Evolutionary conservation across 2,329 filamentous ascomycete species (phyloP), one percentile per base, ranked within the genome.

Genomic region (Curvularia sp.): DNA sequence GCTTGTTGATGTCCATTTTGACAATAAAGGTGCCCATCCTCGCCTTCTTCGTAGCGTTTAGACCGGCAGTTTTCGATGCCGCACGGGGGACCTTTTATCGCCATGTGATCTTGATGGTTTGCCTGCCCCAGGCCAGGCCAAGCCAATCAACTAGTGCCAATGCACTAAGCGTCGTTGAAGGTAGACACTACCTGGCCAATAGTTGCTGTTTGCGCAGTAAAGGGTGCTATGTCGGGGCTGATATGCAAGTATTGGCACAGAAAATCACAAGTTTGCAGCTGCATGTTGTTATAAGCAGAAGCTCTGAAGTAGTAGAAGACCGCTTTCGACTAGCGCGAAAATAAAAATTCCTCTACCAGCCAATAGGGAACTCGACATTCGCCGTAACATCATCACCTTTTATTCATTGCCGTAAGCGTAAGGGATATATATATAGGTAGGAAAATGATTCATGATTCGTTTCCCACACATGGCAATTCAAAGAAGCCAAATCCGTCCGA

Each of bases 1-100:
- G 32, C 68, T 70, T 73, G 88, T 66, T 89, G 86, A 80, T 96
- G 92, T 30, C 92, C 92, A 65, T 91, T 88, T 63, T 89, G 83
- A 77, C 92, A 96, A 75, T 91, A 96, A 61, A 88, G 86, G 57
- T 89, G 84, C 3, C 92, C 91, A 76, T 90, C 90, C 75, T 90
- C 89, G 30, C 88, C 80, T 71, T 91, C 90, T 79, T 89, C 74
- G 42, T 77, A 78, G 36, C 74, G 92, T 61, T 85, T 84, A 41
- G 90, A 89, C 59, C 89, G 88, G 73, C 92, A 96, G 69, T 85
- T 84, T 61, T 86, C 83, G 61, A 85, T 79, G 48, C 82, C 83
- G 67, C 85, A 87, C 49, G 71, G 59, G 7, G 70, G 69, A 8
- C 74, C 74, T 55, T 70, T 74, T 10, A 48, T 66, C 46, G 57